Evolutionary conservation across 1,284 basidiomycete genomes (phyloP).

Genomic region (Vanrija pseudolonga): DNA sequence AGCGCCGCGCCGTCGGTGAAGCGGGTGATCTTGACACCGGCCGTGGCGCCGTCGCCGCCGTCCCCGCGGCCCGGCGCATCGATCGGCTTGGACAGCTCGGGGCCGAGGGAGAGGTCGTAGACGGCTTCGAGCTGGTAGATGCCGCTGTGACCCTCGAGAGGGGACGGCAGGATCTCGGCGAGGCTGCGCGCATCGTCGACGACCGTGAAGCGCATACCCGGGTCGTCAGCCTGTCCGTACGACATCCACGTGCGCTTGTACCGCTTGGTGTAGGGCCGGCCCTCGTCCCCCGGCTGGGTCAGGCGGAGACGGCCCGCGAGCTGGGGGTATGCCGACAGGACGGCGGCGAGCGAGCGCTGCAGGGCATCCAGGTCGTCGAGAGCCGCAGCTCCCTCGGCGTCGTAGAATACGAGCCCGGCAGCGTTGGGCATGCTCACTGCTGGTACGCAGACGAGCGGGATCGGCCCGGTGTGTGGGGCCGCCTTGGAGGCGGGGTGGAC

Average conservation of each 20-base stretch:
- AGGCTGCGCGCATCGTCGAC: neutral
- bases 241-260: conserved; percentile 14
- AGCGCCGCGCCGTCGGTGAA: conserved; percentile 7
- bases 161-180: neutral
- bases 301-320: conserved; percentile 41
- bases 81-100: neutral
- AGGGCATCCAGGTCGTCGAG: conserved; percentile 24
- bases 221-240: conserved; percentile 35
- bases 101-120: conserved; percentile 7
- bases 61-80: neutral
- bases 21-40: conserved; percentile 8
- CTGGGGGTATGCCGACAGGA: conserved; percentile 49
- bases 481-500: neutral
- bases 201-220: conserved; percentile 49
- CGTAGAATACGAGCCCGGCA: conserved; percentile 3
- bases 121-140: neutral
- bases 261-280: conserved; percentile 2
- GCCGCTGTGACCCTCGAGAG: neutral
- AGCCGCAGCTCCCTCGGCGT: neutral
- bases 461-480: neutral
- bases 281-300: neutral
- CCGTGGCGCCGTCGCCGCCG: neutral
- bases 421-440: conserved; percentile 2
- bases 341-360: conserved; percentile 30
- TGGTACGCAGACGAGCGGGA: conserved; percentile 3